These are phyloP conservation scores for Trichoderma oligosporum DNA, from an alignment of 2,329 filamentous ascomycete species.

Conservation along the genomic window DNA sequence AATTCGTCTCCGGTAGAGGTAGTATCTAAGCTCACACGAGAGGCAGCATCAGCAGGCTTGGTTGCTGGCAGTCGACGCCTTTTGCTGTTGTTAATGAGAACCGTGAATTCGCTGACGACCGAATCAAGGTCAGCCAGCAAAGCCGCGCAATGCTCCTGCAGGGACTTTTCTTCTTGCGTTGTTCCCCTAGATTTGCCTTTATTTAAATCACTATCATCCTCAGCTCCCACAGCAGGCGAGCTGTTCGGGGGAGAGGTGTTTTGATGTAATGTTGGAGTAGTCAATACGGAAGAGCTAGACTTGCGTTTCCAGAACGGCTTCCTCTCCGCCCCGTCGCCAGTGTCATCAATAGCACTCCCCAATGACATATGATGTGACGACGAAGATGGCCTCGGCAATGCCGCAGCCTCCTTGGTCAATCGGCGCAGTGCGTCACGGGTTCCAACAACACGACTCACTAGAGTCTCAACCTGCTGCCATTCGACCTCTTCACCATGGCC, in stretches of 20 bases:
- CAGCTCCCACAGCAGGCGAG: no score
- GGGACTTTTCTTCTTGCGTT: conserved; percentile 56
- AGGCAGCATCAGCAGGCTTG: conserved; percentile 42
- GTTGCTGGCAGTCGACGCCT: conserved; percentile 62
- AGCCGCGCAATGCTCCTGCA: conserved; percentile 79
- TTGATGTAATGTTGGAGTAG: conserved; percentile 40
- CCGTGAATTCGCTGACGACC: conserved; percentile 77
- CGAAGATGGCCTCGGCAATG: conserved; percentile 35
- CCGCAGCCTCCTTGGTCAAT: conserved; percentile 78
- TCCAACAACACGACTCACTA: conserved; percentile 82
- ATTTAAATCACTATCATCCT: conserved; percentile 31
- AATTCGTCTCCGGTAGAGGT: conserved; percentile 78
- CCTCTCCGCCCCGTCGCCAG: conserved; percentile 50
- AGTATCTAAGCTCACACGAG: conserved; percentile 72
- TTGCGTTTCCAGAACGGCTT: conserved; percentile 92
- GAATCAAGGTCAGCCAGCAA: conserved; percentile 81
- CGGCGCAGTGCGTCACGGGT: conserved; percentile 84
- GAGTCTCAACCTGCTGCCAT: conserved; percentile 80
- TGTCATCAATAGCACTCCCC: conserved; percentile 44
- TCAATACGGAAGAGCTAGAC: conserved; percentile 52
- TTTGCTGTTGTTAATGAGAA: conserved; percentile 74
- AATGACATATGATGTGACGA: conserved; percentile 33
- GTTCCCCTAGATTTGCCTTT: conserved; percentile 36
- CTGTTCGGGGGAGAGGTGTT: conserved; percentile 27
- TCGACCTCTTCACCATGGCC: conserved; percentile 66